Conservation (phyloP, 1,284 basidiomycete genomes). For the Melampsora americana region DNA sequence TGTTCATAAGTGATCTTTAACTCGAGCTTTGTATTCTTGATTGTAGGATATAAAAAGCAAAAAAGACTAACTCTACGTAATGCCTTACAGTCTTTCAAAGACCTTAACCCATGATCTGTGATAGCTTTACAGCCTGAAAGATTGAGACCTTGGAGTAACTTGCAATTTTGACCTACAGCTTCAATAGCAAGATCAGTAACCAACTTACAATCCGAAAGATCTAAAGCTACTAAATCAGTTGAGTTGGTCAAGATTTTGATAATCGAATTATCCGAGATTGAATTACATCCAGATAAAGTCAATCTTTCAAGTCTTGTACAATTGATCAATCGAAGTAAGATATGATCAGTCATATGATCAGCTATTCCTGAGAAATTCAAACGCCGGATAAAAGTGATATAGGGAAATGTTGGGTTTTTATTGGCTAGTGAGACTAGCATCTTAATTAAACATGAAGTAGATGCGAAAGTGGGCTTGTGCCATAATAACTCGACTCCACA, state of each 20-base stretch:
- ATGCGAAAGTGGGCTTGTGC: conserved; percentile 80
- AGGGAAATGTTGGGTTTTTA: conserved; percentile 71
- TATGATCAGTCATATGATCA: conserved; percentile 70
- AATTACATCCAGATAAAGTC: conserved; percentile 78
- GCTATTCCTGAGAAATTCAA: conserved; percentile 81
- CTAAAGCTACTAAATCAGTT: conserved; percentile 77
- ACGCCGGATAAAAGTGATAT: conserved; percentile 80
- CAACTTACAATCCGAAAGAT: conserved; percentile 64
- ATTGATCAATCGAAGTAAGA: conserved; percentile 69
- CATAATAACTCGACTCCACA: conserved; percentile 92
- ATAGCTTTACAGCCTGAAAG: conserved; percentile 77
- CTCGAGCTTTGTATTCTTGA: not conserved
- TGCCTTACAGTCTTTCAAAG: conserved; percentile 68
- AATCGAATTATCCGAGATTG: conserved; percentile 69
- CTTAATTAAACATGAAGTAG: conserved; percentile 69
- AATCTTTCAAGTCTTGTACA: conserved; percentile 86
- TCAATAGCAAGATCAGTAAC: conserved; percentile 70
- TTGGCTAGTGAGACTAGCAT: conserved; percentile 67
- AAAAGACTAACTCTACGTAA: conserved; percentile 62
- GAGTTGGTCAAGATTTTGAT: conserved; percentile 64
- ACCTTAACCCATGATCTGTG: conserved; percentile 72
- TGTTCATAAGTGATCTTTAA: conserved; percentile 6
- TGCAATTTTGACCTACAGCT: conserved; percentile 68
- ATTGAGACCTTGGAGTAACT: conserved; percentile 86
- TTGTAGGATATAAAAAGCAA: not conserved